phyloP scores from a whole-genome alignment of 2,329 filamentous ascomycete genomes.

The Neopestalotiopsis rosae region DNA sequence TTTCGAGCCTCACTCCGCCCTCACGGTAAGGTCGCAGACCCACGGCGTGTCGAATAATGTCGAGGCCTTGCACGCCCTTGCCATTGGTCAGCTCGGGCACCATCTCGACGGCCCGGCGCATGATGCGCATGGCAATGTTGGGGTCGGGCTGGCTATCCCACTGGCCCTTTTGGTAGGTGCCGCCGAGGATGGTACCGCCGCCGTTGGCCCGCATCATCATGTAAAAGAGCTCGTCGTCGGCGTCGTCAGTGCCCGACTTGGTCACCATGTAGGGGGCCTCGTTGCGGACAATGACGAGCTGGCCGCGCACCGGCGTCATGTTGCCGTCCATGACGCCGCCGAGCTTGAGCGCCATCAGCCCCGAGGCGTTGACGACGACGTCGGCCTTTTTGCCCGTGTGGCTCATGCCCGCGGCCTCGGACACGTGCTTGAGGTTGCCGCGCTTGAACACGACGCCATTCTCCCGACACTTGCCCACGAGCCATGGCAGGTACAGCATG shows the following conservation, averaged over 20 bases:
- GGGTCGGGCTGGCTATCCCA: slow-evolving; percentile 83
- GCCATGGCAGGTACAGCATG: slow-evolving; percentile 84
- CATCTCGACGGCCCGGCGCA: slow-evolving; percentile 74
- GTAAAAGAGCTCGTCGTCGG: slow-evolving; percentile 74
- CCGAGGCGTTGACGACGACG: slow-evolving; percentile 84
- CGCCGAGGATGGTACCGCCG: slow-evolving; percentile 88
- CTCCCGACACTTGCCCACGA: slow-evolving; percentile 78
- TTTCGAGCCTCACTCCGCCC: slow-evolving; percentile 78
- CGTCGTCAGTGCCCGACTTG: slow-evolving; percentile 76
- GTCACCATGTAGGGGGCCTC: slow-evolving; percentile 73
- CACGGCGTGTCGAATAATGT: slow-evolving; percentile 81
- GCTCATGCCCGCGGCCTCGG: slow-evolving; percentile 68
- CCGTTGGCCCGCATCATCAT: slow-evolving; percentile 80
- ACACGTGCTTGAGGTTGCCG: slow-evolving; percentile 70
- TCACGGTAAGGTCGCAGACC: slow-evolving; percentile 78
- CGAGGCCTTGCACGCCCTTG: slow-evolving; percentile 73
- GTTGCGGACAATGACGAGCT: slow-evolving; percentile 85
- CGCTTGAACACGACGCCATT: slow-evolving; percentile 74
- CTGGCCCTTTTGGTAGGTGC: slow-evolving; percentile 78
- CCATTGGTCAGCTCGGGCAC: slow-evolving; percentile 69
- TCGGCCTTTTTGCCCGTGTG: slow-evolving; percentile 63
- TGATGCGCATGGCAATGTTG: slow-evolving; percentile 81
- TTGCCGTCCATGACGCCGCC: slow-evolving; percentile 80
- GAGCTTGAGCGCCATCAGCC: slow-evolving; percentile 74
- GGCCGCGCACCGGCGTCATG: slow-evolving; percentile 79